Base-by-base conservation (phyloP, 352 stramenopile genomes). In the Phytopythium mirpurense region DNA sequence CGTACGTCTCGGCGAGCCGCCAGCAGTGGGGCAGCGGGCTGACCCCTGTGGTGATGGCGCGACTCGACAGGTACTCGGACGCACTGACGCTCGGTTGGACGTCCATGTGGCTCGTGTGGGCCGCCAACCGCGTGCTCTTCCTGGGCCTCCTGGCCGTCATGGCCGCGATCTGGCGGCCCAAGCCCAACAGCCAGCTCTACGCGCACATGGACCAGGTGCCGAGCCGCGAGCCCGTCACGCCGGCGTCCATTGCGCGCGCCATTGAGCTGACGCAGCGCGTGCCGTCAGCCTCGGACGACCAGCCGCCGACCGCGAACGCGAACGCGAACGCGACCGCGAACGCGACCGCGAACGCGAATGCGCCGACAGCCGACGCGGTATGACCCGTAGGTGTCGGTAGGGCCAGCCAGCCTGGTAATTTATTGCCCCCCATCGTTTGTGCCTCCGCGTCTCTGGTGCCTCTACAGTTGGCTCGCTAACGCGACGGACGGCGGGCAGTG, bases 131-230 rank as follows among this genome's bases (percentile, higher is more conserved):
- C 6, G 53, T 90, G 32, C 65, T 93, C 24, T 83, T 83, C 49
- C 93, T 91, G 47, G 54, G 51, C 5, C 70, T 88, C 31, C 64
- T 95, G 34, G 48, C 83, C 23, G 67, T 86, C n/a, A 62, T 84
- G 31, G 72, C 83, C 18, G 74, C 88, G 45, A 66, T 93, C 40
- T 95, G 85, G 85, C 75, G 78, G 2, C 85, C 85, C 15, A 85
- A 57, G 40, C 61, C 69, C 21, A 88, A 83, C 26, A 87, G 73
- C 5, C 38, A 70, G 37, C 61, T 91, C 2, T 92, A 92, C 54
- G 72, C 81, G 19, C 69, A 79, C 31, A 92, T 92, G 78, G 78
- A 92, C 42, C 81, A 95, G 54, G 65, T 95, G 23, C 82, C 82
- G 24, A 87, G 58, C 54, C 72, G 82, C 14, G 78, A 91, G 55